These are phyloP conservation scores for Fusarium acutatum DNA, from an alignment of 2,329 filamentous ascomycete genomes.

Conservation along the genomic window DNA sequence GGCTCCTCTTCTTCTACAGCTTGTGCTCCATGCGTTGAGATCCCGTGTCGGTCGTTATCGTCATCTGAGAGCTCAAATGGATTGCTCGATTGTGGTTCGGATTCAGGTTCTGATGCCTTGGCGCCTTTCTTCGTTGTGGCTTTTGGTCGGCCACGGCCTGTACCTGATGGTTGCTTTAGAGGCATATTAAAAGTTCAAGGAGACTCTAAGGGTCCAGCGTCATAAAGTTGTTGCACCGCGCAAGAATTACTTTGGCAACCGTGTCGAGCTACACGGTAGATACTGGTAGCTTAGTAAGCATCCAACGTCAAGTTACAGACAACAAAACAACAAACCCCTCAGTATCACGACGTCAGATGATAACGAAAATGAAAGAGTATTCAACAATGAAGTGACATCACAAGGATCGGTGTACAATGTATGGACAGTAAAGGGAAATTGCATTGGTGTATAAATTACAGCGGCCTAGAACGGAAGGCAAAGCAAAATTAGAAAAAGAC, in stretches of 20 bases:
- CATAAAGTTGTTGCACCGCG: neutral
- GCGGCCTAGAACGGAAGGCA: slow-evolving; percentile 61
- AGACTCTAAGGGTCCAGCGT: neutral
- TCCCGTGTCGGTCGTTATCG: slow-evolving; percentile 16
- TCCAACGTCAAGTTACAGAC: neutral
- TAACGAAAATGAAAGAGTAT: neutral
- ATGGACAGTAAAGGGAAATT: slow-evolving; percentile 57
- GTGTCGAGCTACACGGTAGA: neutral
- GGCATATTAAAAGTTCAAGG: slow-evolving; percentile 48
- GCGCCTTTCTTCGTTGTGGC: slow-evolving; percentile 37
- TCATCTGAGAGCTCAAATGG: slow-evolving; percentile 50
- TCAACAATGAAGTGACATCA: neutral
- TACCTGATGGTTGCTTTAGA: slow-evolving; percentile 50
- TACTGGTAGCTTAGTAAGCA: slow-evolving; percentile 22
- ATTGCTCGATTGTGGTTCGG: slow-evolving; percentile 44
- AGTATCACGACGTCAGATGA: neutral
- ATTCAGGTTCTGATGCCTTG: slow-evolving; percentile 30
- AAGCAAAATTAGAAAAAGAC: slow-evolving; percentile 55
- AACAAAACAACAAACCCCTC: neutral
- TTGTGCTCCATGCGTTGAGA: slow-evolving; percentile 36
- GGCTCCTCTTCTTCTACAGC: slow-evolving; percentile 44
- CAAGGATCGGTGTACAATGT: neutral
- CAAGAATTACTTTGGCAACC: neutral
- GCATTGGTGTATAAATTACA: slow-evolving; percentile 71
- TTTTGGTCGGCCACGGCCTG: slow-evolving; percentile 50